phyloP scores from a whole-genome alignment of 805 yeast genomes.

The Yarrowia bubula region DNA sequence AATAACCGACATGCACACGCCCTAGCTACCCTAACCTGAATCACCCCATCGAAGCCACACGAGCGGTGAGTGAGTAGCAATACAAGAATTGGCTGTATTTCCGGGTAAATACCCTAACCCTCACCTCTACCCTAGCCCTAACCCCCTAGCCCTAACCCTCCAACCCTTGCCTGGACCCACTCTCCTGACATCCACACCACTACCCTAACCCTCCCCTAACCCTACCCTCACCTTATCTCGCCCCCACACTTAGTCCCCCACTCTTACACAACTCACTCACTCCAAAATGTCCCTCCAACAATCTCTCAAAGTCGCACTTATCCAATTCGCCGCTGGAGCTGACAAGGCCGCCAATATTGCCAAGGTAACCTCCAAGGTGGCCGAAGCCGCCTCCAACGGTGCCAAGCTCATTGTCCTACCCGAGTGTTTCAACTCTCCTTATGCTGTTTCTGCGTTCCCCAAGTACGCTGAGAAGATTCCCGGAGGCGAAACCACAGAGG shows the following conservation, averaged over 20 bases:
- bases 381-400: constrained; percentile 62
- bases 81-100: too few species aligned
- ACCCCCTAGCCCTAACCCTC: too few species aligned
- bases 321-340: constrained; percentile 79
- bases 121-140: too few species aligned
- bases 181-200: too few species aligned
- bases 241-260: not conserved
- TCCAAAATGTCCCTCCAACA: constrained; percentile 44
- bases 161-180: too few species aligned
- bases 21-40: too few species aligned
- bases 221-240: not conserved
- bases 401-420: constrained; percentile 82
- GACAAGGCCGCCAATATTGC: constrained; percentile 76
- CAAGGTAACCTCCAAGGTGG: constrained; percentile 62
- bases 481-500: constrained; percentile 57
- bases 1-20: too few species aligned
- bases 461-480: constrained; percentile 89
- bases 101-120: too few species aligned
- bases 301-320: constrained; percentile 71
- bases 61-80: too few species aligned
- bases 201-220: not conserved
- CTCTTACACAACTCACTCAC: not conserved
- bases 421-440: constrained; percentile 96
- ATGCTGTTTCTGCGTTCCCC: constrained; percentile 79
- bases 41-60: too few species aligned